Base-by-base conservation (phyloP, 441 rosid genomes). In the Biscutella laevigata region DNA sequence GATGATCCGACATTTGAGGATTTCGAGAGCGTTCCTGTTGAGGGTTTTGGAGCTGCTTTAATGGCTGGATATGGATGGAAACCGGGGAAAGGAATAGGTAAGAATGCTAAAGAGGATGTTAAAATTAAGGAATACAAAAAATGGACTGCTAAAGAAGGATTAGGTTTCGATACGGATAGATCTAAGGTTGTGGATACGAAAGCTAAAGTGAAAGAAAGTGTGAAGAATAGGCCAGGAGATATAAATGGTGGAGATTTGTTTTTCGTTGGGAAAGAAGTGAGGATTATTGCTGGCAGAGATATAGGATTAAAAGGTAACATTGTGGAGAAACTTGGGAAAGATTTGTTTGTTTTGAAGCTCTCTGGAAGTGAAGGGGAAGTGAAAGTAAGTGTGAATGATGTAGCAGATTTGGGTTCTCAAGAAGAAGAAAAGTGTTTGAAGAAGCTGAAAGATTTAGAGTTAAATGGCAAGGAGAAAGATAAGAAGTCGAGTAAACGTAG, bases 1-100 rank as follows among this genome's bases (percentile, higher is more conserved):
- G 85, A 82, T 16, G 83, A 82, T 68, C 78, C 64, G 2, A 83
- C 81, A 1, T 56, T 77, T 2, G 81, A 72, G 37, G 89, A 84
- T 62, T 82, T 68, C 59, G 79, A 77, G 40, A 92, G 76, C 12
- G 68, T 82, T 61, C 82, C 97, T 0, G 88, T 89, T 0, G 94
- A 86, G 59, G 91, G 68, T 2, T 89, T 73, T 29, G 90, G 81
- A 0, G 77, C 73, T 14, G 85, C 95, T 0, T 48, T 83, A 64
- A 79, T 89, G 10, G 77, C 79, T 51, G 95, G 95, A 0, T 86
- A 86, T 30, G 95, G 97, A 1, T 89, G 95, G 95, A 52, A 63
- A 2, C 90, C 88, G 40, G 94, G 97, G 1, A 70, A 64, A 28
- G 95, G 94, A 4, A 70, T 86, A 35, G 97, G 95, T 22, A 75